A percentile compares a stretch with the other conserved stretches of the same genome.
phyloP scores from a whole-genome alignment of 345 rosid genomes.

The Aethionema arabicum region DNA sequence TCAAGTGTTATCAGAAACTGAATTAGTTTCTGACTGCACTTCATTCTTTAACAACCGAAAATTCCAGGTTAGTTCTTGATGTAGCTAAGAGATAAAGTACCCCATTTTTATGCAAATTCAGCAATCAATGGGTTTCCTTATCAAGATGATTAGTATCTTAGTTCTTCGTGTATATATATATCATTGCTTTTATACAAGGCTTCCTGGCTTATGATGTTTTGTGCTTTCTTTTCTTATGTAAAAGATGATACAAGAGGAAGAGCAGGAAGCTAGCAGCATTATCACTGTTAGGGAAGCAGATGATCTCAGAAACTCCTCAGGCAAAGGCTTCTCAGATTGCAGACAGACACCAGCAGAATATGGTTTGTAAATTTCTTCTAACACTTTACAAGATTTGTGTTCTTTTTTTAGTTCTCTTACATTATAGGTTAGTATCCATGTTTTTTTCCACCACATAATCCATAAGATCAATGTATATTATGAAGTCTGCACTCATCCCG shows the following conservation, averaged over 20 bases:
- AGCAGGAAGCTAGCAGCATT: slow-evolving; percentile 44
- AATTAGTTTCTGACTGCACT: slow-evolving; percentile 41
- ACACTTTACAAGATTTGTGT: not conserved
- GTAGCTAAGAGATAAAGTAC: slow-evolving; percentile 19
- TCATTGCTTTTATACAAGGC: not conserved
- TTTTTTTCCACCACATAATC: not conserved
- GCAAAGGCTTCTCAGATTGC: slow-evolving; percentile 43
- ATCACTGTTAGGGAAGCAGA: slow-evolving; percentile 41
- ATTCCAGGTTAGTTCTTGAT: slow-evolving; percentile 54
- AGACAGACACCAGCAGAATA: slow-evolving; percentile 25
- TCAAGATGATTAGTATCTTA: not conserved
- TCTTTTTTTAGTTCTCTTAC: not conserved
- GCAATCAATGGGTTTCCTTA: not conserved
- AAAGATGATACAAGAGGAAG: slow-evolving; percentile 37
- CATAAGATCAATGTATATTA: slow-evolving; percentile 3
- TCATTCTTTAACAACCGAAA: slow-evolving; percentile 43
- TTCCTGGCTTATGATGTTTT: slow-evolving; percentile 2
- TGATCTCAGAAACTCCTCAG: slow-evolving; percentile 42
- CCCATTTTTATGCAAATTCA: slow-evolving; percentile 7
- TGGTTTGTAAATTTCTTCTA: slow-evolving; percentile 13
- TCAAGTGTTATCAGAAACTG: slow-evolving; percentile 34
- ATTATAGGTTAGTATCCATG: not conserved
- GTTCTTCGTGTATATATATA: slow-evolving; percentile 2
- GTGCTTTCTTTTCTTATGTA: slow-evolving; percentile 17
- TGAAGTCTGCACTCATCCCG: slow-evolving; percentile 4